phyloP scores from a whole-genome alignment of 2,329 filamentous ascomycete species.

The Alternaria rosae region DNA sequence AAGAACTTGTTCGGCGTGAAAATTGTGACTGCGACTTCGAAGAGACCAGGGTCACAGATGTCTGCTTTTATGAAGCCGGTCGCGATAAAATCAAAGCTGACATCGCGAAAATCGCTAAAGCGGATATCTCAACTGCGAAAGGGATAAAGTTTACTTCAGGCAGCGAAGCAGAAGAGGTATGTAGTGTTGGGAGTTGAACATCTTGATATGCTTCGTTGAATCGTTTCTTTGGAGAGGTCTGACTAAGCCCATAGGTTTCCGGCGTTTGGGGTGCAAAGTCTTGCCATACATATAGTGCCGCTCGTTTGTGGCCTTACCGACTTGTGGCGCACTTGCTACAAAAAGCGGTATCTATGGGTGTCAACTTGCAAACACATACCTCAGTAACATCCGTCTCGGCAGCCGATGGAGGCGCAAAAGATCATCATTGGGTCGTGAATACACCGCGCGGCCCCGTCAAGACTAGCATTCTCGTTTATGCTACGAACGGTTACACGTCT shows the following conservation, averaged over 20 bases:
- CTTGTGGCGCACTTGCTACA: slow-evolving; percentile 15
- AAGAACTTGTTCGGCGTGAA: slow-evolving; percentile 15
- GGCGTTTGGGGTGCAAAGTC: slow-evolving; percentile 17
- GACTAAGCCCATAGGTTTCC: slow-evolving; percentile 6
- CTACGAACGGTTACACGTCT: slow-evolving; percentile 32
- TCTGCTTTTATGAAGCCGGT: slow-evolving; percentile 9
- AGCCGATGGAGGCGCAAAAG: not conserved
- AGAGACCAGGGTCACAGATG: slow-evolving; percentile 18
- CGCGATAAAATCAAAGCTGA: slow-evolving; percentile 13
- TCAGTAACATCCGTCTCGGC: slow-evolving; percentile 5
- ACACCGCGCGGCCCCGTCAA: slow-evolving; percentile 17
- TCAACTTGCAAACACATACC: slow-evolving; percentile 21
- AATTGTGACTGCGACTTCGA: slow-evolving; percentile 20
- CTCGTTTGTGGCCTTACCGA: slow-evolving; percentile 17
- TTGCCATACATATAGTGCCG: slow-evolving; percentile 20
- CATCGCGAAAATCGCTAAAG: slow-evolving; percentile 6
- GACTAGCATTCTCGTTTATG: slow-evolving; percentile 20
- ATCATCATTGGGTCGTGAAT: slow-evolving; percentile 2
- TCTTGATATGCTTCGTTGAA: not conserved
- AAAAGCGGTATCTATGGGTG: slow-evolving; percentile 11
- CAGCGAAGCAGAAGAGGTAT: slow-evolving; percentile 17
- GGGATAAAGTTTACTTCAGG: slow-evolving; percentile 7
- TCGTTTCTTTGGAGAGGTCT: not conserved
- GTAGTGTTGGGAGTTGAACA: not conserved
- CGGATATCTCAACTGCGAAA: slow-evolving; percentile 14